Percentiles rank a stretch among this genome's conserved stretches.
Conservation (phyloP, 768 basidiomycete species). For the Fibroporia radiculosa region DNA sequence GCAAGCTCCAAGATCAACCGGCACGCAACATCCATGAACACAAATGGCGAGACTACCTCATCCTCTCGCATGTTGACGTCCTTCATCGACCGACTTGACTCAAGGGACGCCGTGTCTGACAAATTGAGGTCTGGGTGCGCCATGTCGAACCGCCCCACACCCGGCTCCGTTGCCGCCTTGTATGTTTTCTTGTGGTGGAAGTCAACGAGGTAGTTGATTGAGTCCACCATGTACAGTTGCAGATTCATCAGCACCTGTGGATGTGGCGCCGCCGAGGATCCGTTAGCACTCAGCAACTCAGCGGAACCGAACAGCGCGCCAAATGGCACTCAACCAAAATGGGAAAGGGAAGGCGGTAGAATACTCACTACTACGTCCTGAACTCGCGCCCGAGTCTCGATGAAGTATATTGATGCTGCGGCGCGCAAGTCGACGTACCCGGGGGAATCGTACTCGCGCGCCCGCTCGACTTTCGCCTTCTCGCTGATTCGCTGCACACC, state of each 20-base stretch:
- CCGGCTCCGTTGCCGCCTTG: slow-evolving; percentile 58
- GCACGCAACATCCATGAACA: slow-evolving; percentile 96
- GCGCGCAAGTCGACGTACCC: slow-evolving; percentile 54
- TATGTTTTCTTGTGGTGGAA: slow-evolving; percentile 98
- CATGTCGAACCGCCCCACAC: slow-evolving; percentile 68
- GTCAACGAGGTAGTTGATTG: slow-evolving; percentile 93
- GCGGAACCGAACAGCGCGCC: neutral
- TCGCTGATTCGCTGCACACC: slow-evolving; percentile 32
- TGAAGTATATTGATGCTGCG: slow-evolving; percentile 79
- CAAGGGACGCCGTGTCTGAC: slow-evolving; percentile 43
- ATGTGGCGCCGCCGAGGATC: neutral
- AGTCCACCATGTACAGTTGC: slow-evolving; percentile 94
- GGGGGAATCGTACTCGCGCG: slow-evolving; percentile 50
- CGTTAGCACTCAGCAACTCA: slow-evolving; percentile 4
- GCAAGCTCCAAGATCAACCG: slow-evolving; percentile 90
- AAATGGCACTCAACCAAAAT: too few relatives aligned
- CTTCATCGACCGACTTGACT: slow-evolving; percentile 48
- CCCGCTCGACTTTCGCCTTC: slow-evolving; percentile 49
- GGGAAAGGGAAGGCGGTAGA: neutral
- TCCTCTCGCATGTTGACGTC: slow-evolving; percentile 48
- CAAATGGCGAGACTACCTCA: slow-evolving; percentile 77
- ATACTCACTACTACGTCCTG: slow-evolving; percentile 82
- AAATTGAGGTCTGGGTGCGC: slow-evolving; percentile 35
- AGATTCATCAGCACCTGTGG: slow-evolving; percentile 90
- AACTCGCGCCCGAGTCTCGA: slow-evolving; percentile 87